These are phyloP conservation scores for Neurospora pannonica DNA, from an alignment of 495 filamentous ascomycete genomes.

Conservation along the genomic window DNA sequence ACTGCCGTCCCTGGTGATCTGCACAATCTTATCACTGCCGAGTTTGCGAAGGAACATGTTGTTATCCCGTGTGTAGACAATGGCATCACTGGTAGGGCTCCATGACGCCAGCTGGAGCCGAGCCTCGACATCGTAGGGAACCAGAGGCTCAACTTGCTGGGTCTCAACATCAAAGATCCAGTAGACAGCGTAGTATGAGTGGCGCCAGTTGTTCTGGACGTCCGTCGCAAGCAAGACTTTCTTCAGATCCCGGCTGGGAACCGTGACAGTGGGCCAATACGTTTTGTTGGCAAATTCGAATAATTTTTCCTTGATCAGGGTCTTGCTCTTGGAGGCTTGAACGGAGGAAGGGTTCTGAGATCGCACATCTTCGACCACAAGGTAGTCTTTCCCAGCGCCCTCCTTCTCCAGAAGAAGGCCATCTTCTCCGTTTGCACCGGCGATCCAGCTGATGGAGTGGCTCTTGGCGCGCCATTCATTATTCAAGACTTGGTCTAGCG, in stretches of 20 bases:
- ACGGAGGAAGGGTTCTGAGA: slow-evolving; percentile 29
- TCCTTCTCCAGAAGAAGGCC: slow-evolving; percentile 67
- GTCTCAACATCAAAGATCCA: slow-evolving; percentile 90
- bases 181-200: slow-evolving; percentile 76
- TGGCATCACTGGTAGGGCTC: slow-evolving; percentile 77
- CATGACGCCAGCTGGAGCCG: slow-evolving; percentile 79
- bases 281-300: slow-evolving; percentile 49
- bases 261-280: slow-evolving; percentile 47
- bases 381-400: slow-evolving; percentile 51
- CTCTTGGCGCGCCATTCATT: slow-evolving; percentile 60
- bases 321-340: slow-evolving; percentile 40
- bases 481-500: slow-evolving; percentile 65
- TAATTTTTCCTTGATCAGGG: slow-evolving; percentile 59
- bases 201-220: slow-evolving; percentile 67
- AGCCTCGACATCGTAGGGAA: slow-evolving; percentile 55
- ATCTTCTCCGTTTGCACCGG: slow-evolving; percentile 75
- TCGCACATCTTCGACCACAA: slow-evolving; percentile 82
- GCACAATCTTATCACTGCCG: slow-evolving; percentile 41
- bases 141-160: slow-evolving; percentile 68
- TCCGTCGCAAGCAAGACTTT: slow-evolving; percentile 75
- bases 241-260: slow-evolving; percentile 74
- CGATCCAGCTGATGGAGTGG: slow-evolving; percentile 81
- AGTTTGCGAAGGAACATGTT: slow-evolving; percentile 78
- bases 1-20: slow-evolving; percentile 81
- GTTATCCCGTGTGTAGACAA: slow-evolving; percentile 79